Conservation (phyloP, 2,329 filamentous ascomycete species). For the Colletotrichum cordylinicola region DNA sequence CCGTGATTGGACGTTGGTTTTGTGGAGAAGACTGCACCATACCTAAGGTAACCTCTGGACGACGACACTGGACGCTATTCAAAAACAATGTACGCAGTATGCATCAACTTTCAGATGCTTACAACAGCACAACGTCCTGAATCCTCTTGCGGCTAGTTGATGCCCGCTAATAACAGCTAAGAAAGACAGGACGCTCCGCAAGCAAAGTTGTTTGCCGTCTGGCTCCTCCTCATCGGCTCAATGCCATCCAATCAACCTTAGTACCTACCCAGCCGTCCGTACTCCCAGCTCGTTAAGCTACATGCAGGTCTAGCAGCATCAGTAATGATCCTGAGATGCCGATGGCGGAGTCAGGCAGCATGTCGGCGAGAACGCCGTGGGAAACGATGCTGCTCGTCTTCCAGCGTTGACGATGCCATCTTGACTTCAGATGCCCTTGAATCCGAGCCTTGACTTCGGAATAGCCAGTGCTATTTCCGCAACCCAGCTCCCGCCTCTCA, state of each 20-base stretch:
- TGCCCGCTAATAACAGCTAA: neutral
- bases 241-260: neutral
- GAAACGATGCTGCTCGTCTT: neutral
- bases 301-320: neutral
- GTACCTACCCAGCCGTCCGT: neutral
- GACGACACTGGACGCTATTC: neutral
- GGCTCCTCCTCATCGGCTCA: neutral
- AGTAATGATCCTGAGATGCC: neutral
- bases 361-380: neutral
- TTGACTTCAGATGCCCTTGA: neutral
- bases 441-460: neutral
- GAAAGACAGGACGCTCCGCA: neutral
- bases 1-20: neutral
- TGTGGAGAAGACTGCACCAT: neutral
- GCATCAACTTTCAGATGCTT: neutral
- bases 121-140: neutral
- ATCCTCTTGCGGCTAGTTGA: neutral
- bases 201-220: neutral
- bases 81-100: neutral
- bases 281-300: neutral
- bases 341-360: neutral
- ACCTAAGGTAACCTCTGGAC: no score
- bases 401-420: neutral
- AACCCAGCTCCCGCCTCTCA: neutral
- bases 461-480: neutral